These are phyloP conservation scores for Schizosaccharomyces octosporus DNA, from an alignment of 805 yeast species.

Conservation along the genomic window DNA sequence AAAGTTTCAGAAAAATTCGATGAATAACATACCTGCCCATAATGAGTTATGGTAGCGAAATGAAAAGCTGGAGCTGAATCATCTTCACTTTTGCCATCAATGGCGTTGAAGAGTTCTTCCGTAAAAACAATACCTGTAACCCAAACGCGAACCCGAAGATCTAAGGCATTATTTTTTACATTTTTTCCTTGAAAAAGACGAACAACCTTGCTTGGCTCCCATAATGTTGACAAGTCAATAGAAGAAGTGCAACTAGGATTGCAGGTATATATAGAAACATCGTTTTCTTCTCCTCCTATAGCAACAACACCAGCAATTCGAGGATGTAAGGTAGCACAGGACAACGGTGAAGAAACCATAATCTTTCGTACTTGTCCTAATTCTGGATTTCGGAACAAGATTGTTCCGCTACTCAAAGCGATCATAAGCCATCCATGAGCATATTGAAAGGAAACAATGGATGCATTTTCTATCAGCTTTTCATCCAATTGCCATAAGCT, in stretches of 20 bases:
- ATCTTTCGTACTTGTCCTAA: neutral
- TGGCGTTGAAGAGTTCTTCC: neutral
- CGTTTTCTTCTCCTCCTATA: neutral
- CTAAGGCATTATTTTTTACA: constrained; percentile 57
- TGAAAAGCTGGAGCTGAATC: neutral
- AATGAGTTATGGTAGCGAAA: neutral
- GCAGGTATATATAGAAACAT: neutral
- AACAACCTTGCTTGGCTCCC: neutral
- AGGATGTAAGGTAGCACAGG: neutral
- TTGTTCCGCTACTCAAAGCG: neutral
- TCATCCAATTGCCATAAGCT: neutral
- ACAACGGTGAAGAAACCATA: neutral
- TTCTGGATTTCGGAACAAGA: neutral
- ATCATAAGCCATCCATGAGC: neutral
- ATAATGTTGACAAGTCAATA: neutral
- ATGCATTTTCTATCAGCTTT: neutral
- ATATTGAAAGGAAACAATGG: neutral
- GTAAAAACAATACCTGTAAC: constrained; percentile 31
- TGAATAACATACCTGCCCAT: neutral
- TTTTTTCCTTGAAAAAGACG: constrained; percentile 32
- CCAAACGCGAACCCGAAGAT: constrained; percentile 66
- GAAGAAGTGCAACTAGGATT: neutral
- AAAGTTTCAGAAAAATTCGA: neutral
- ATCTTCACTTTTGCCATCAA: neutral
- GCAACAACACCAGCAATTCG: neutral